Conservation (phyloP, 352 stramenopile genomes). For the Phytopythium litorale region DNA sequence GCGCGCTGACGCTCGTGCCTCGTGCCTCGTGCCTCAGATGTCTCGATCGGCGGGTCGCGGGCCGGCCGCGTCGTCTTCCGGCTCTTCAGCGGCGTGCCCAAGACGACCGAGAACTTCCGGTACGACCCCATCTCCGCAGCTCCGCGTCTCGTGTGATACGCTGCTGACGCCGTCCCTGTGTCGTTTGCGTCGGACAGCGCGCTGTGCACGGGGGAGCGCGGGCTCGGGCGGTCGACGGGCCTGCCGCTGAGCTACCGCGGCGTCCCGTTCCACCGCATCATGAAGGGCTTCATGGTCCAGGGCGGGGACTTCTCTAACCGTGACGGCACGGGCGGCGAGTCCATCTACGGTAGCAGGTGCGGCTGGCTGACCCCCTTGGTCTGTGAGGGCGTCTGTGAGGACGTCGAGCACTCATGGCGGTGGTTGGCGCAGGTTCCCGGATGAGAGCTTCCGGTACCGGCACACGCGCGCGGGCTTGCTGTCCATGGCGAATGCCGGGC, state of each 20-base stretch:
- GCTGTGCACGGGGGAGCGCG: constrained; percentile 62
- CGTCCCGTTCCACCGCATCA: constrained; percentile 78
- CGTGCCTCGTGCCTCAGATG: constrained; percentile 42
- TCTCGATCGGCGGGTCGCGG: constrained; percentile 87
- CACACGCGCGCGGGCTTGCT: constrained; percentile 92
- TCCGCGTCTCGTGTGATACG: not conserved
- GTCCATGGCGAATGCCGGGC: constrained; percentile 93
- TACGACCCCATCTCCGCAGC: not conserved
- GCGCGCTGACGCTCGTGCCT: not conserved
- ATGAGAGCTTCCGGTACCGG: constrained; percentile 95
- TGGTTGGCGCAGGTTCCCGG: constrained; percentile 55
- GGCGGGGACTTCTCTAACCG: constrained; percentile 72
- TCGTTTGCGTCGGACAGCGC: not conserved
- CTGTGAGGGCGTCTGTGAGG: not conserved
- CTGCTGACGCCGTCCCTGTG: not conserved
- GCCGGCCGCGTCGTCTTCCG: constrained; percentile 61
- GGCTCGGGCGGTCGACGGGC: constrained; percentile 52
- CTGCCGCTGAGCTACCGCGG: constrained; percentile 65
- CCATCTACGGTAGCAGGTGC: constrained; percentile 68
- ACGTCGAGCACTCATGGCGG: no score
- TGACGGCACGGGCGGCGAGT: constrained; percentile 82
- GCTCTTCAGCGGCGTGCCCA: constrained; percentile 49
- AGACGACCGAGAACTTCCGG: constrained; percentile 69
- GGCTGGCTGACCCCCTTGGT: no score
- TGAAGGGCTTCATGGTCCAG: constrained; percentile 87